Conservation (phyloP, 2,329 filamentous ascomycete genomes). For the Ramichloridium luteum region DNA sequence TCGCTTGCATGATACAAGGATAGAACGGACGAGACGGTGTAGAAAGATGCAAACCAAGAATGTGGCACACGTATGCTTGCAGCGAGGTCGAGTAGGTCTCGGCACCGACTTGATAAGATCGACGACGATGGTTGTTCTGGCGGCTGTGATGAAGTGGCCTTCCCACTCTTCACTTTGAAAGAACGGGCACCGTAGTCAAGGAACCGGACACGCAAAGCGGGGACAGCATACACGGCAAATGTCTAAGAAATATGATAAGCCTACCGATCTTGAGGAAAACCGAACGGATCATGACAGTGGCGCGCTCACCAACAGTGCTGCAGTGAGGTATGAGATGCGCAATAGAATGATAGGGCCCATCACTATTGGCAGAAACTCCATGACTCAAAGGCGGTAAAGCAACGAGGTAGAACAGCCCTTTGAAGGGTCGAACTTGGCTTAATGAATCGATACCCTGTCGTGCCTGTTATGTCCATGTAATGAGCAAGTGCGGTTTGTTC, state of each 20-base stretch:
- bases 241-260: conserved; percentile 34
- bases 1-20: conserved; percentile 59
- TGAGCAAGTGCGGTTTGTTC: no score
- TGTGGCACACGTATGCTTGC: conserved; percentile 61
- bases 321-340: no score
- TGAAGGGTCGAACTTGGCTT: no score
- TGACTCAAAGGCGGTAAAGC: no score
- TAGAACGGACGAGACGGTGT: conserved; percentile 55
- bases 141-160: conserved; percentile 7
- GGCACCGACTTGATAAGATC: conserved; percentile 2
- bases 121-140: conserved; percentile 7
- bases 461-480: no score
- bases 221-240: conserved; percentile 39
- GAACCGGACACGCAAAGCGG: conserved; percentile 43
- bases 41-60: conserved; percentile 82
- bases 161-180: conserved; percentile 3
- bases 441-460: no score
- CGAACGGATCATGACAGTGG: no score
- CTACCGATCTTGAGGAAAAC: no score
- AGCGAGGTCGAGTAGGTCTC: conserved; percentile 30
- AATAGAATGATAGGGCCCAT: no score
- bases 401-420: no score
- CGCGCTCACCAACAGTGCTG: no score
- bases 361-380: no score
- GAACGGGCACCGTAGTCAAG: conserved; percentile 49